Evolutionary conservation across 352 stramenopile genomes (phyloP).

Genomic region (Pythium vanterpoolii): DNA sequence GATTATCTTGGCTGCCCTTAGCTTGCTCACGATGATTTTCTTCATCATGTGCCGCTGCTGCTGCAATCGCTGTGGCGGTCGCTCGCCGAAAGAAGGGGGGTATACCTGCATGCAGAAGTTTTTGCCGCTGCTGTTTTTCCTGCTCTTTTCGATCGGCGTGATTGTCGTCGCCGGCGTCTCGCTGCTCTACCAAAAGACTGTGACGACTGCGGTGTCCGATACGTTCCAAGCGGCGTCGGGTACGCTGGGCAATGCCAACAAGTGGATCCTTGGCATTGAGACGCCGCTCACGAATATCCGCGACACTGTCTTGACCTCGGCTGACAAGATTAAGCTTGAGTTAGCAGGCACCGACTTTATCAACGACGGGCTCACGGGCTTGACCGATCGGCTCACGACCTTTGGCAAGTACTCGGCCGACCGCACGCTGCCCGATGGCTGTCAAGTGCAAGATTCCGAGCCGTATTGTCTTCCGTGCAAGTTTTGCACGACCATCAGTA

Average conservation of each 20-base stretch:
- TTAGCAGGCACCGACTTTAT: constrained; percentile 47
- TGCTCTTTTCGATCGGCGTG: constrained; percentile 55
- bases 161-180: constrained; percentile 42
- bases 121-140: constrained; percentile 55
- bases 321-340: constrained; percentile 26
- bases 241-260: constrained; percentile 36
- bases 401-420: constrained; percentile 30
- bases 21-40: constrained; percentile 64
- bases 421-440: constrained; percentile 32
- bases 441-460: constrained; percentile 19
- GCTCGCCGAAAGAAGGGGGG: constrained; percentile 46
- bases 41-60: constrained; percentile 75
- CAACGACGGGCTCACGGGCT: constrained; percentile 27
- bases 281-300: constrained; percentile 41
- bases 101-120: constrained; percentile 75
- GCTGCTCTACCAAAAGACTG: constrained; percentile 53
- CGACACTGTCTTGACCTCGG: constrained; percentile 35
- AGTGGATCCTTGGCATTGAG: constrained; percentile 41
- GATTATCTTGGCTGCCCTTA: constrained; percentile 52
- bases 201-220: constrained; percentile 39
- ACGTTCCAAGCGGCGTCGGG: constrained; percentile 37
- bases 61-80: constrained; percentile 68
- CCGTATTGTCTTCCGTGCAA: constrained; percentile 33
- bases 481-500: constrained; percentile 40
- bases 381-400: constrained; percentile 29